A percentile compares a stretch with the other conserved stretches of the same genome.
phyloP scores from a whole-genome alignment of 768 basidiomycete species.

The Cystofilobasidium ferigula region DNA sequence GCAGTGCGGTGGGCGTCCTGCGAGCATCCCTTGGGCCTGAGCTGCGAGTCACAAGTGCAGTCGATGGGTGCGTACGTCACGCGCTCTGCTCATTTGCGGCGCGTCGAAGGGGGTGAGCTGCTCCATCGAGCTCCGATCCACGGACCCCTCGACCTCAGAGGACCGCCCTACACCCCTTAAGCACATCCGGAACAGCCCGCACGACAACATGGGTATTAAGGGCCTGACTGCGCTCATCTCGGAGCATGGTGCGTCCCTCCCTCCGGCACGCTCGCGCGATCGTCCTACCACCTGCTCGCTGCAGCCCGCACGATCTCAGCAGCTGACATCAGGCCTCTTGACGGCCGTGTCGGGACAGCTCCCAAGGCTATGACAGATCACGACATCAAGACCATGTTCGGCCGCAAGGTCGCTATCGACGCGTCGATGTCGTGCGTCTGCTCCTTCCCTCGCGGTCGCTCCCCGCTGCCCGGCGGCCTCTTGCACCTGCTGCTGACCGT shows the following conservation, averaged over 20 bases:
- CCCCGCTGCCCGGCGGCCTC: slow-evolving; percentile 47
- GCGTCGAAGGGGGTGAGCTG: background rate
- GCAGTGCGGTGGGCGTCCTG: too few relatives aligned
- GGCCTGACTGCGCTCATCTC: slow-evolving; percentile 75
- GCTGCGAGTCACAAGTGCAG: too few relatives aligned
- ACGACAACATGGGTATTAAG: slow-evolving; percentile 25
- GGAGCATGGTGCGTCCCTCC: slow-evolving; percentile 49
- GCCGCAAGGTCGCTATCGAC: slow-evolving; percentile 96
- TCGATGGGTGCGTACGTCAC: too few relatives aligned
- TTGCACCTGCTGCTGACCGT: background rate
- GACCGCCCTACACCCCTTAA: background rate
- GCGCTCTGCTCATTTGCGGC: background rate
- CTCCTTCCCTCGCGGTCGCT: slow-evolving; percentile 33
- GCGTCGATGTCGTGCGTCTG: slow-evolving; percentile 45
- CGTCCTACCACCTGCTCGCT: background rate
- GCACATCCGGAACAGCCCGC: background rate
- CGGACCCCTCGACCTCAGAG: background rate
- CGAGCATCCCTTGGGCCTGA: too few relatives aligned
- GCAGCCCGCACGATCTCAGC: background rate
- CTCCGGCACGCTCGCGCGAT: background rate
- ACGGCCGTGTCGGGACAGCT: slow-evolving; percentile 35
- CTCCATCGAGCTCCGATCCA: background rate
- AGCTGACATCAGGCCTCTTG: background rate
- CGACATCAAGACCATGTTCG: slow-evolving; percentile 93
- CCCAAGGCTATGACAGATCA: slow-evolving; percentile 58